phyloP scores from a whole-genome alignment of 331 rosid genomes.

The Arachis monticola region DNA sequence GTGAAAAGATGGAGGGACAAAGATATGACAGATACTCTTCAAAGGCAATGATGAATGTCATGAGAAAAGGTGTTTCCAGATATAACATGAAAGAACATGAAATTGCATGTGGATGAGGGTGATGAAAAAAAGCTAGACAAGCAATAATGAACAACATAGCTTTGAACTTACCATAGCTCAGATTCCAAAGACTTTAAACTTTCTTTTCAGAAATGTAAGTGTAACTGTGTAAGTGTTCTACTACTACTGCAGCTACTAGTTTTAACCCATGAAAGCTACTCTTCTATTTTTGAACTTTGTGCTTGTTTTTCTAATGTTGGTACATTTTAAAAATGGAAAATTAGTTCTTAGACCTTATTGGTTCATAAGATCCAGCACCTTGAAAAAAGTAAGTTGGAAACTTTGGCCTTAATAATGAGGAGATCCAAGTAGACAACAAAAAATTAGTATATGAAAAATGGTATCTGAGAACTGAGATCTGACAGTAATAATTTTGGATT shows the following conservation, averaged over 20 bases:
- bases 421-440: neutral
- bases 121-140: slow-evolving; percentile 44
- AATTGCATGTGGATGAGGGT: slow-evolving; percentile 32
- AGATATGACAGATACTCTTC: slow-evolving; percentile 27
- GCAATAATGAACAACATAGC: slow-evolving; percentile 41
- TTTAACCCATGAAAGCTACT: slow-evolving; percentile 56
- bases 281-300: slow-evolving; percentile 44
- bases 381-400: slow-evolving; percentile 1
- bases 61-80: slow-evolving; percentile 41
- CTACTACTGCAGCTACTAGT: neutral
- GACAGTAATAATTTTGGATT: neutral
- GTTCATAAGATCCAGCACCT: neutral
- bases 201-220: slow-evolving; percentile 32
- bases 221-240: slow-evolving; percentile 24
- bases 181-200: slow-evolving; percentile 43
- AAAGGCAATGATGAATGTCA: slow-evolving; percentile 45
- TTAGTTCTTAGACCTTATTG: slow-evolving; percentile 15
- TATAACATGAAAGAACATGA: slow-evolving; percentile 25
- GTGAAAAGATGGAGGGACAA: neutral
- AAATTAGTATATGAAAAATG: slow-evolving; percentile 1
- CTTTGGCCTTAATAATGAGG: neutral
- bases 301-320: slow-evolving; percentile 22
- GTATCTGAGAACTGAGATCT: slow-evolving; percentile 21
- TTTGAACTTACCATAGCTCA: slow-evolving; percentile 54
- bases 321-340: slow-evolving; percentile 15